Conservation (phyloP, 73 alveolate species). For the Tetrahymena borealis region DNA sequence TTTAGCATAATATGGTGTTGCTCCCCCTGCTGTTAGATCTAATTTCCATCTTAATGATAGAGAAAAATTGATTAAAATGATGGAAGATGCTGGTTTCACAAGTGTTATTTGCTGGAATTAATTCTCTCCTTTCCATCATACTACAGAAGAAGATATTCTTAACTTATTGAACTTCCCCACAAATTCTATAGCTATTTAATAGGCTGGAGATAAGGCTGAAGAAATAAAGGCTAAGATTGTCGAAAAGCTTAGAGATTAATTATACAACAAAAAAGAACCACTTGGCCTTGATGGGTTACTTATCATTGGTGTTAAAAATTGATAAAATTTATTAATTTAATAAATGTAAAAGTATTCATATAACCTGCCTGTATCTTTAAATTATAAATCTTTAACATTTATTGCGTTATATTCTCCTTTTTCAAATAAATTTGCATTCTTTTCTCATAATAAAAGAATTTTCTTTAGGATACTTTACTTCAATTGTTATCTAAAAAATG, state of each 20-base stretch:
- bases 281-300: not conserved
- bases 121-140: not conserved
- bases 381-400: too few species aligned
- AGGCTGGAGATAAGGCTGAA: not conserved
- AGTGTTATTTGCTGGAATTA: not conserved
- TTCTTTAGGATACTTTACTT: too few species aligned
- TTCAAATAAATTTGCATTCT: too few species aligned
- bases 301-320: not conserved
- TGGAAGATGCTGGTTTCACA: conserved; percentile 17
- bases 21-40: not conserved
- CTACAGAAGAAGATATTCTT: not conserved
- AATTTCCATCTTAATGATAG: conserved; percentile 16
- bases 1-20: not conserved
- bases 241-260: not conserved
- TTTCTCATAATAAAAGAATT: too few species aligned
- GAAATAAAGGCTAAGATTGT: not conserved
- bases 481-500: too few species aligned
- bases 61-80: not conserved
- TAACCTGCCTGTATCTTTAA: too few species aligned
- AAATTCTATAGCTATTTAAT: not conserved
- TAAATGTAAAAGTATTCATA: too few species aligned
- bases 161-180: not conserved
- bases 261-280: not conserved
- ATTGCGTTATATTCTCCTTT: too few species aligned
- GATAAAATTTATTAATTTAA: not conserved